A percentile compares a stretch with the other conserved stretches of the same genome.
phyloP scores from a whole-genome alignment of 208 protist genomes.

The Trypanosoma boissoni region DNA sequence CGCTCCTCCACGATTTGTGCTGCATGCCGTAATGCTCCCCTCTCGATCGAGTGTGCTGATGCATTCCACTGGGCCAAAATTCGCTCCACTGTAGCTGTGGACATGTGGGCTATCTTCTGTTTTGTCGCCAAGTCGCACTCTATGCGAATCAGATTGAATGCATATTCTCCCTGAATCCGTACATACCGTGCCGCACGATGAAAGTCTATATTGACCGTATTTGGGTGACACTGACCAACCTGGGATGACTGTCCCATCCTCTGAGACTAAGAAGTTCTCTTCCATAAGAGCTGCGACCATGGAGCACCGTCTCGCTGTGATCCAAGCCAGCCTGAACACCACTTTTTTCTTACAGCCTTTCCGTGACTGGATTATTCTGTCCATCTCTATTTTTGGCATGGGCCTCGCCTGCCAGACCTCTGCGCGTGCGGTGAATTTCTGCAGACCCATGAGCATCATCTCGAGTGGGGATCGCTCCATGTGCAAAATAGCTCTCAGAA shows the following conservation, averaged over 20 bases:
- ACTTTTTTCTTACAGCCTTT: background rate
- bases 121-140: background rate
- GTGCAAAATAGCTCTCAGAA: background rate
- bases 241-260: background rate
- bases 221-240: background rate
- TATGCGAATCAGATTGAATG: background rate
- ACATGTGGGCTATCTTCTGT: background rate
- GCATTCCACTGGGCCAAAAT: background rate
- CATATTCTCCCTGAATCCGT: background rate
- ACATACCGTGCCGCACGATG: background rate
- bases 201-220: background rate
- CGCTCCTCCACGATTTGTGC: background rate
- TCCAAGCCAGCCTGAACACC: conserved; percentile 8
- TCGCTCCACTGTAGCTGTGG: background rate
- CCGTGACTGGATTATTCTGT: background rate
- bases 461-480: background rate
- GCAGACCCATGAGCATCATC: background rate
- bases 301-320: background rate
- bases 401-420: background rate
- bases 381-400: background rate
- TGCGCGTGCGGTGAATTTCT: background rate
- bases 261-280: background rate
- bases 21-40: background rate
- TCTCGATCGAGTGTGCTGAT: background rate
- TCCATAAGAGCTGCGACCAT: background rate